A percentile compares a stretch with the other conserved stretches of the same genome.
Evolutionary conservation across 2,329 filamentous ascomycete species (phyloP).

Genomic region (Aspergillus neotritici): DNA sequence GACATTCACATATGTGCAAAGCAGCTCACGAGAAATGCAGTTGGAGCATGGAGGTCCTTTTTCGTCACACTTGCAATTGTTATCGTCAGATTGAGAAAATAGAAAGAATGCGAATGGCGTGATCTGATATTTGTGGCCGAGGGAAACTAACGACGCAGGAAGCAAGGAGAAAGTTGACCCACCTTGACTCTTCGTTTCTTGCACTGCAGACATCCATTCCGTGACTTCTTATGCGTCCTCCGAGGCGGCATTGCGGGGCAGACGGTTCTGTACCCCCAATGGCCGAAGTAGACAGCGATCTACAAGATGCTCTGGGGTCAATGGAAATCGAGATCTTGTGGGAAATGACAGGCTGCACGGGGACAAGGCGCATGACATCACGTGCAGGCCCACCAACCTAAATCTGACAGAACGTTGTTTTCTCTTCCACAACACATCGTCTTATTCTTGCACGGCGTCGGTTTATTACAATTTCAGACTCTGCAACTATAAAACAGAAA

Average conservation of each 20-base stretch:
- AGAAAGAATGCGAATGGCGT: not conserved
- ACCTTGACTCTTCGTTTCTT: slow-evolving; percentile 41
- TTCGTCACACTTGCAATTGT: slow-evolving; percentile 33
- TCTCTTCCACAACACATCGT: too few species aligned
- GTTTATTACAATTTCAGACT: too few species aligned
- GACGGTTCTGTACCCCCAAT: too few species aligned
- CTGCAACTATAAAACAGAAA: too few species aligned
- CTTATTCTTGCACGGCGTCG: too few species aligned
- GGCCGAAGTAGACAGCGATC: too few species aligned
- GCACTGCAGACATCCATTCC: slow-evolving; percentile 39
- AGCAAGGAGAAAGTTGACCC: slow-evolving; percentile 1
- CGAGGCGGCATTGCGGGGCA: slow-evolving; percentile 29
- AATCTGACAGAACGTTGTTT: too few species aligned
- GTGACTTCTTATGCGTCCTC: slow-evolving; percentile 40
- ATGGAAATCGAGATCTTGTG: too few species aligned
- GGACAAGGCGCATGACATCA: too few species aligned
- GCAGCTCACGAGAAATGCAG: slow-evolving; percentile 32
- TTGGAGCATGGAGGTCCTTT: slow-evolving; percentile 36
- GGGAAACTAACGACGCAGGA: not conserved
- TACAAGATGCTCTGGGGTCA: too few species aligned
- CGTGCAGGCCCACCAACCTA: too few species aligned
- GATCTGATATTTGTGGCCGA: not conserved
- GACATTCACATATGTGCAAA: slow-evolving; percentile 26
- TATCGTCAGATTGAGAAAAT: slow-evolving; percentile 7
- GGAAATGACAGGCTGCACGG: too few species aligned